Base-by-base conservation (phyloP, 2,329 filamentous ascomycete genomes). In the Thyridium curvatum region DNA sequence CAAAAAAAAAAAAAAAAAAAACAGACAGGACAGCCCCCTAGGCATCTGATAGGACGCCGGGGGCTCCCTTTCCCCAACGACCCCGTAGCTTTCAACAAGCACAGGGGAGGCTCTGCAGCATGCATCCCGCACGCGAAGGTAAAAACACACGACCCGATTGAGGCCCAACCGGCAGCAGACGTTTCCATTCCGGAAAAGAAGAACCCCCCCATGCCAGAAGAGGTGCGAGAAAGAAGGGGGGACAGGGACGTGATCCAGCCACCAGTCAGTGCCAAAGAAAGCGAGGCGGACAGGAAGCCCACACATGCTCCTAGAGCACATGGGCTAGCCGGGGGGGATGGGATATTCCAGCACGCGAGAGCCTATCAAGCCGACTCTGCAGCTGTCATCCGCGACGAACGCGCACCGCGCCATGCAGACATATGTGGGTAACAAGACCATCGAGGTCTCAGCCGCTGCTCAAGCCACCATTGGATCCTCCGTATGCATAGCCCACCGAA, bases 321-420 rank as follows among this genome's bases (percentile, higher is more conserved):
- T n/a, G n/a, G n/a, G n/a, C n/a, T n/a, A n/a, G n/a, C n/a, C n/a
- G n/a, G n/a, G n/a, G n/a, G n/a, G n/a, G n/a, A n/a, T n/a, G n/a
- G n/a, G n/a, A n/a, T n/a, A n/a, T n/a, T n/a, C n/a, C n/a, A n/a
- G n/a, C n/a, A 28, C 40, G 42, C 48, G 47, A 51, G 39, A 52
- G 46, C 60, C 65, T 66, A 60, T 60, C 55, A 51, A 55, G 43
- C 43, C 36, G 35, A 36, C 18, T 40, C 37, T 37, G 47, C 44
- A 42, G 42, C 40, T 43, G 47, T 55, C 51, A 57, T 55, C 50
- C 54, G 54, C 48, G 53, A 60, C 59, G 44, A 41, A 29, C 6
- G 21, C 21, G 21, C 21, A 10, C 21, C 6, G 6, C 31, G 40
- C 47, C 33, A 29, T 38, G 32, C 34, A 34, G n/a, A n/a, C n/a